These are phyloP conservation scores for Ambispora gerdemannii DNA, from an alignment of 192 early-diverging fungal species.

Conservation along the genomic window DNA sequence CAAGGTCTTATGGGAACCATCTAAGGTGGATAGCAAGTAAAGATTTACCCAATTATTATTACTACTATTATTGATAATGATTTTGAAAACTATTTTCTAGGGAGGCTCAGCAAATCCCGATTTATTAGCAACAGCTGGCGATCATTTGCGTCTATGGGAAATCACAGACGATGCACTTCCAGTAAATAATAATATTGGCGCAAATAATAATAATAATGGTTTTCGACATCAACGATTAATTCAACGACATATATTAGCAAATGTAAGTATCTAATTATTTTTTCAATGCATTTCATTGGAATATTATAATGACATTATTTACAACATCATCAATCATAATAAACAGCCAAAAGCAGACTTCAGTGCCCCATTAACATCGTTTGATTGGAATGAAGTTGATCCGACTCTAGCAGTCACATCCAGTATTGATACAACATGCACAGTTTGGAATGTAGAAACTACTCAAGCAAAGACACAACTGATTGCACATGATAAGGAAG, in stretches of 20 bases:
- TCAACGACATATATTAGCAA: constrained; percentile 54
- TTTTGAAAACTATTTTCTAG: constrained; percentile 21
- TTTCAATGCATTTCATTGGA: no score
- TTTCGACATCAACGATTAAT: constrained; percentile 39
- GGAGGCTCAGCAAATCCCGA: constrained; percentile 50
- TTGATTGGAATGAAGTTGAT: constrained; percentile 95
- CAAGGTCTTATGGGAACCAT: constrained; percentile 85
- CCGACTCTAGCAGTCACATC: constrained; percentile 84
- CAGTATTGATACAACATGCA: constrained; percentile 99
- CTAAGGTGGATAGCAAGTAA: constrained; percentile 46
- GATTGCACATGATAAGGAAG: constrained; percentile 98
- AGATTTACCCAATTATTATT: not conserved
- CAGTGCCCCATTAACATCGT: constrained; percentile 88
- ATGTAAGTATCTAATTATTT: constrained; percentile 43
- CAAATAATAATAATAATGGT: constrained; percentile 24
- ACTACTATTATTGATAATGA: not conserved
- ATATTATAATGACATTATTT: no score
- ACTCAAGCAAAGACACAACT: constrained; percentile 96
- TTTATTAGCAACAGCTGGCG: constrained; percentile 84
- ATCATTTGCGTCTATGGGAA: constrained; percentile 89
- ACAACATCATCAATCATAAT: not conserved
- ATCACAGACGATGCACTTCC: constrained; percentile 51
- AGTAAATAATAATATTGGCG: constrained; percentile 43
- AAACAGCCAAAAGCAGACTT: constrained; percentile 65
- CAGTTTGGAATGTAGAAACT: constrained; percentile 97